A percentile compares a stretch with the other conserved stretches of the same genome.
Conservation (phyloP, 2,329 filamentous ascomycete species). For the Botrytis galanthina region DNA sequence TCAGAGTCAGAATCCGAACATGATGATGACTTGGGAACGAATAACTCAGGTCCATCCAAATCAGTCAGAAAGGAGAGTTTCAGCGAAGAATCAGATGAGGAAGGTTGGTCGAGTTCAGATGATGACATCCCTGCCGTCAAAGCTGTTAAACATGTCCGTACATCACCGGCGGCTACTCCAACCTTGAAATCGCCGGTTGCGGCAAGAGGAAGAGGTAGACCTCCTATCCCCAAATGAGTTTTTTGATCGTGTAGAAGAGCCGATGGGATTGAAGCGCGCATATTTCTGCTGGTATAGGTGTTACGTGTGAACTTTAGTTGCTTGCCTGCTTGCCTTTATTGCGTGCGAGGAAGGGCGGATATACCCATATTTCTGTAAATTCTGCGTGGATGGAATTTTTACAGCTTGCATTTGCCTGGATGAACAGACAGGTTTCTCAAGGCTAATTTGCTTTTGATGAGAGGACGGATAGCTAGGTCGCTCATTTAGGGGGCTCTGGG, state of each 20-base stretch:
- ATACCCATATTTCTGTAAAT: neutral
- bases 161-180: neutral
- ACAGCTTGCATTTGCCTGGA: neutral
- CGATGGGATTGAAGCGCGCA: neutral
- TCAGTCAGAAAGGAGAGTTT: neutral
- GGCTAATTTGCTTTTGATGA: neutral
- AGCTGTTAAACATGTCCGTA: neutral
- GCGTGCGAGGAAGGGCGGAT: neutral
- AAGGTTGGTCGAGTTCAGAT: conserved; percentile 18
- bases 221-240: neutral
- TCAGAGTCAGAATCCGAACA: conserved; percentile 16
- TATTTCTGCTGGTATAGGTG: neutral
- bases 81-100: conserved; percentile 8
- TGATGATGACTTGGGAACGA: neutral
- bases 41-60: neutral
- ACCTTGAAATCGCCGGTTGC: neutral
- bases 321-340: neutral
- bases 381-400: neutral
- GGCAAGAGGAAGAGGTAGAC: neutral
- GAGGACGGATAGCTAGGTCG: neutral
- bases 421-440: neutral
- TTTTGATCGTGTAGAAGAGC: neutral
- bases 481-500: neutral
- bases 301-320: neutral
- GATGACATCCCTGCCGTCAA: conserved; percentile 16